Evolutionary conservation across 176 grass and related monocot genomes (phyloP), one percentile per base, ranked within the genome.

Genomic region (Zea luxurians): DNA sequence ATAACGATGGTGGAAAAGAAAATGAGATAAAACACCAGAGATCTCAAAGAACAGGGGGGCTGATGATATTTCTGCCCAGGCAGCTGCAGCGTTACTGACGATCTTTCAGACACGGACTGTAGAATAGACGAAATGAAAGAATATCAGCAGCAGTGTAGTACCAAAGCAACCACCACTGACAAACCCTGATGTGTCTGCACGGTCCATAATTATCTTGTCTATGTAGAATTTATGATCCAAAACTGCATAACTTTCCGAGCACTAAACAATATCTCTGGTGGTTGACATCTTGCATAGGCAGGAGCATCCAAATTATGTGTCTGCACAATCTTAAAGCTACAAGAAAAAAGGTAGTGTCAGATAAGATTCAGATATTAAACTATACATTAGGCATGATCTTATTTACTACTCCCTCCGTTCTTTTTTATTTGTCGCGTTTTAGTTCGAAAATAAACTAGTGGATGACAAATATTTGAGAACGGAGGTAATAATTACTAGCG

Each of bases 141-240:
- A 90, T 36, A 86, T 86, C 42, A 83, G 41, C 9, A 89, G 69
- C 35, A 83, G 84, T 48, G 75, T 80, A 76, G 76, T 86, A 71
- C 63, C 71, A 73, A 79, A 86, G 49, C 62, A 83, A 70, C 88
- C 88, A 75, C 88, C 84, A 83, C 88, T 90, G 12, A 90, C 88
- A 86, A 90, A 90, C 3, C 88, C 88, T 8, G 88, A 90, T 34
- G 84, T 90, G 80, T 90, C 88, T 75, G 88, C 88, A 64, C 84
- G 75, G 64, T 90, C 88, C 88, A 90, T 90, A 55, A 13, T 73
- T 61, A 35, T 38, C 21, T 68, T 44, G 75, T 64, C 45, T 50
- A 40, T 20, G 15, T n/a, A 48, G 12, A 76, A 58, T 61, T 88
- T 81, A 85, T n/a, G 49, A 81, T 60, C 49, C 65, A 78, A 66